Percentiles rank a stretch among this genome's conserved stretches.
Evolutionary conservation across 2,329 filamentous ascomycete genomes (phyloP).

Genomic region (Capronia americana): DNA sequence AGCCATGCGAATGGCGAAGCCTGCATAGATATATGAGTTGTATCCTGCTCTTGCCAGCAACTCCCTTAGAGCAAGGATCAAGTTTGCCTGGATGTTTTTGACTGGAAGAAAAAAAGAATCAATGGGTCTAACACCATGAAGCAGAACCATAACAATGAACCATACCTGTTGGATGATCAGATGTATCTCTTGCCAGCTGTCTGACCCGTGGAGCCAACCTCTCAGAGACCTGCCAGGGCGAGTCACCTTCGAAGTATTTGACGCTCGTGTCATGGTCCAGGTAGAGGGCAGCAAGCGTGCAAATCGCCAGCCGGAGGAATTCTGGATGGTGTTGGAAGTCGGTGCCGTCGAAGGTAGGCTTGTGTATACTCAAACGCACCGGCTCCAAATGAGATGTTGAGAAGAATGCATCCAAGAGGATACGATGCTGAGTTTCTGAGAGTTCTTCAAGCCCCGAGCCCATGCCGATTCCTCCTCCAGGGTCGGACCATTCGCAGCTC

Average conservation of each 20-base stretch:
- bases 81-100: conserved; percentile 5
- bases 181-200: too few species aligned
- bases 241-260: too few species aligned
- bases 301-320: too few species aligned
- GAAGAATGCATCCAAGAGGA: conserved; percentile 8
- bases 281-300: too few species aligned
- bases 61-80: conserved; percentile 1
- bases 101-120: conserved; percentile 1
- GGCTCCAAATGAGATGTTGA: conserved; percentile 6
- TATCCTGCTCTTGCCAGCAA: not conserved
- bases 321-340: too few species aligned
- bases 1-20: conserved; percentile 4
- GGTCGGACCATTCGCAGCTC: not conserved
- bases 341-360: not conserved
- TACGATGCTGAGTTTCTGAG: not conserved
- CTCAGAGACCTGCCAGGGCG: too few species aligned
- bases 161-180: too few species aligned
- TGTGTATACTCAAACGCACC: conserved; percentile 8
- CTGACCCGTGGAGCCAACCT: too few species aligned
- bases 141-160: not conserved
- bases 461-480: not conserved
- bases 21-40: conserved; percentile 4
- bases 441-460: not conserved
- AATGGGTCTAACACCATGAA: not conserved
- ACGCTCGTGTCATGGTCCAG: too few species aligned